Evolutionary conservation across 345 rosid species (phyloP).

Genomic region (Eucalyptus polybractea): DNA sequence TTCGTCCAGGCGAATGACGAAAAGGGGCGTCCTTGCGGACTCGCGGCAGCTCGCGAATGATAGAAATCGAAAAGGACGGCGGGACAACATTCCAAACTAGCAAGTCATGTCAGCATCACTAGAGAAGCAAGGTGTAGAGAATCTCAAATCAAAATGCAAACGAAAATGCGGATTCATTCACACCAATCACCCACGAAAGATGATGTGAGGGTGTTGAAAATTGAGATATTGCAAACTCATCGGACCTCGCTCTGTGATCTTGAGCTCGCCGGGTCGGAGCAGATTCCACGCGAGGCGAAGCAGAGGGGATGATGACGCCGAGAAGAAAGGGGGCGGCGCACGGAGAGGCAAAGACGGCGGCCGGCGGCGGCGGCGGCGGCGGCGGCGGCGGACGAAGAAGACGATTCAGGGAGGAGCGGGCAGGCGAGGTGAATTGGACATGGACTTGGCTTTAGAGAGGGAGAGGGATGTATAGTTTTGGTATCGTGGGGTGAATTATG

Average conservation of each 20-base stretch:
- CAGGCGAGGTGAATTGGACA: neutral
- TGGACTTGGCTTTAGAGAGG: neutral
- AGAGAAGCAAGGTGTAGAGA: neutral
- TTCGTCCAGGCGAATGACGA: neutral
- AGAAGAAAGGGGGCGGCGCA: neutral
- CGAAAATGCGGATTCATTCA: neutral
- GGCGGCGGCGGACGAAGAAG: neutral
- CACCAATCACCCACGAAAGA: neutral
- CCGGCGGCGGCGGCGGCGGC: too few relatives aligned
- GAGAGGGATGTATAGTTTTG: neutral
- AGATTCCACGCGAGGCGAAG: neutral
- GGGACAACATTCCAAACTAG: neutral
- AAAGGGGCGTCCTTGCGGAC: neutral
- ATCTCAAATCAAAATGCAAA: neutral
- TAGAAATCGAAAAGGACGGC: neutral
- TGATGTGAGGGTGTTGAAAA: neutral
- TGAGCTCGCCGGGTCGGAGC: neutral
- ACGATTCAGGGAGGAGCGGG: neutral
- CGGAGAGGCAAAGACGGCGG: neutral
- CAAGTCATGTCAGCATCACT: neutral
- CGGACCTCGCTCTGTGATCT: neutral
- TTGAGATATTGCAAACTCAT: neutral
- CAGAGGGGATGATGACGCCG: neutral
- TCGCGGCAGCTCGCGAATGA: neutral
- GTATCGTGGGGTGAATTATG: neutral